Percentiles rank a stretch among this genome's conserved stretches.
phyloP scores from a whole-genome alignment of 1,139 yeast genomes.

The Scheffersomyces insectosa region DNA sequence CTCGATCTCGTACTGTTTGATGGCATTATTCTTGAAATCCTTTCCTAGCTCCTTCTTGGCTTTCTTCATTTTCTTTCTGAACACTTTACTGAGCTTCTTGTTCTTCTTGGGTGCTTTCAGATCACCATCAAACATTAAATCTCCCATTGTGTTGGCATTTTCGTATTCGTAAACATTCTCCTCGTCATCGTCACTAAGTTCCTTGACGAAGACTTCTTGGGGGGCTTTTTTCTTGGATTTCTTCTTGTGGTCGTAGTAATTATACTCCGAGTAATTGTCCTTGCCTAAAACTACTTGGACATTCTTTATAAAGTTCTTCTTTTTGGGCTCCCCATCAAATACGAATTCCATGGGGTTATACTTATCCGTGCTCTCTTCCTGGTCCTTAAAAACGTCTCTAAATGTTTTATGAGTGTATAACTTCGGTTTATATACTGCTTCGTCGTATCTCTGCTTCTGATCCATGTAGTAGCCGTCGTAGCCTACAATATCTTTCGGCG shows the following conservation, averaged over 20 bases:
- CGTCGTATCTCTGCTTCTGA: conserved; percentile 37
- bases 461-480: conserved; percentile 38
- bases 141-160: background rate
- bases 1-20: conserved; percentile 21
- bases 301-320: conserved; percentile 26
- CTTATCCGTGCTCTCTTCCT: conserved; percentile 28
- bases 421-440: conserved; percentile 36
- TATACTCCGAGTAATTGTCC: conserved; percentile 36
- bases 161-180: background rate
- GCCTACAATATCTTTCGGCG: background rate
- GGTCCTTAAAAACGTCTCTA: conserved; percentile 38
- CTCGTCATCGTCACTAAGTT: conserved; percentile 8
- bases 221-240: conserved; percentile 6
- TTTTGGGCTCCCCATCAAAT: conserved; percentile 30
- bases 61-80: conserved; percentile 25
- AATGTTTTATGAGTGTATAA: conserved; percentile 45
- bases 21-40: conserved; percentile 29
- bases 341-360: conserved; percentile 47
- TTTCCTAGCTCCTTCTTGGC: conserved; percentile 34
- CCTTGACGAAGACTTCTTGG: conserved; percentile 7
- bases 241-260: conserved; percentile 32
- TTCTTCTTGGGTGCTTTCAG: conserved; percentile 19
- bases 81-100: conserved; percentile 24
- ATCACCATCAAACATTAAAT: conserved; percentile 4
- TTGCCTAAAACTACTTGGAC: conserved; percentile 33